Evolutionary conservation across 352 stramenopile genomes (phyloP).

Genomic region (Phytophthora pseudosyringae): DNA sequence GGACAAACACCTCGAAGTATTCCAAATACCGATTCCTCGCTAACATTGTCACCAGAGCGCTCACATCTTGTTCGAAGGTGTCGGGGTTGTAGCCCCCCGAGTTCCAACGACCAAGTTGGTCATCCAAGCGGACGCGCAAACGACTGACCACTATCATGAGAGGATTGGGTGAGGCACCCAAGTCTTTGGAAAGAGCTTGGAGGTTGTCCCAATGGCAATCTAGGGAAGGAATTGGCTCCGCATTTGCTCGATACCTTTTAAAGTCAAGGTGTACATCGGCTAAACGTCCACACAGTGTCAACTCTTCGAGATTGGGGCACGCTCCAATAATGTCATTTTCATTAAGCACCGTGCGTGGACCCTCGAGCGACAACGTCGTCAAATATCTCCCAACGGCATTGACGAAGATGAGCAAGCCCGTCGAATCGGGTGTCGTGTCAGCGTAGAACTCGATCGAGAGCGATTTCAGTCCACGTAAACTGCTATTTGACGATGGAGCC

Average conservation of each 20-base stretch:
- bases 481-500: no score
- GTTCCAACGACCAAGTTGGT: neutral
- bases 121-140: neutral
- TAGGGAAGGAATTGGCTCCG: neutral
- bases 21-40: neutral
- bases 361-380: neutral
- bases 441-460: neutral
- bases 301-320: neutral
- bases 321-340: neutral
- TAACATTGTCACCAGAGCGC: neutral
- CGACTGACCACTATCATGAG: neutral
- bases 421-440: neutral
- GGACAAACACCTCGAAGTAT: neutral
- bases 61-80: neutral
- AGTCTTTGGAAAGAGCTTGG: neutral
- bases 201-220: neutral
- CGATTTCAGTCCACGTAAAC: neutral
- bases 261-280: neutral
- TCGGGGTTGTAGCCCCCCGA: neutral
- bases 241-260: neutral
- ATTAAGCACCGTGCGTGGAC: neutral
- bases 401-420: neutral
- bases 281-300: neutral
- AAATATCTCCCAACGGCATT: neutral
- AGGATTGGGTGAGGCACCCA: neutral